Evolutionary conservation across 225 moss, liverwort and hornwort genomes (phyloP), one percentile per base, ranked within the genome.

Genomic region (Bryum argenteum): DNA sequence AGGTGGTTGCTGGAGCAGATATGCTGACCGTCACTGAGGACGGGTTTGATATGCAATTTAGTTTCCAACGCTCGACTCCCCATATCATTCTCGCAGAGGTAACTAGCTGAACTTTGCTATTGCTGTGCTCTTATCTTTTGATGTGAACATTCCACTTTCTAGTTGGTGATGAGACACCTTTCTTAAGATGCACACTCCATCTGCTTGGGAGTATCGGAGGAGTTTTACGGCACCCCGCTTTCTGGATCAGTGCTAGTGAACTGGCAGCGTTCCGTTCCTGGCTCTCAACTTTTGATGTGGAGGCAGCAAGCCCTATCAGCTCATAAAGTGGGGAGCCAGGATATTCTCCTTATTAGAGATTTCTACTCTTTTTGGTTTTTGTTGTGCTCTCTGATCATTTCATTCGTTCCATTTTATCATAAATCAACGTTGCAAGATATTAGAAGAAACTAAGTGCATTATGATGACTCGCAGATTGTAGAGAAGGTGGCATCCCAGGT

Each of bases 41-140:
- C 42, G 78, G 77, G 39, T 87, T 89, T 70, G 85, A 96, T 51
- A 89, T 93, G 84, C 78, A 84, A 37, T 89, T 89, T 40, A 84
- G 79, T 54, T 77, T 82, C 70, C 72, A 81, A 26, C 78, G 90
- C 55, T 67, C 81, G 26, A 86, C 74, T 64, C 82, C 86, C 19
- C 88, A 88, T 47, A 84, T 97, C 45, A 83, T 97, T 55, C 79
- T 97, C 81, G 90, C 93, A 8, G 93, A 94, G 96, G 96, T 91
- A 68, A 74, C 61, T 12, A 64, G 41, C 64, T 57, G 38, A 62
- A 22, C 8, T 59, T 52, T 45, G 44, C 19, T 53, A 15, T 52
- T 70, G 17, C 17, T n/a, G 37, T 54, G 68, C 19, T 28, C 65
- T 63, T 45, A 37, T 6, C 11, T 52, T 11, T 38, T 47, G 41